These are phyloP conservation scores for Microcos paniculata DNA, from an alignment of 345 rosid genomes.

Conservation along the genomic window DNA sequence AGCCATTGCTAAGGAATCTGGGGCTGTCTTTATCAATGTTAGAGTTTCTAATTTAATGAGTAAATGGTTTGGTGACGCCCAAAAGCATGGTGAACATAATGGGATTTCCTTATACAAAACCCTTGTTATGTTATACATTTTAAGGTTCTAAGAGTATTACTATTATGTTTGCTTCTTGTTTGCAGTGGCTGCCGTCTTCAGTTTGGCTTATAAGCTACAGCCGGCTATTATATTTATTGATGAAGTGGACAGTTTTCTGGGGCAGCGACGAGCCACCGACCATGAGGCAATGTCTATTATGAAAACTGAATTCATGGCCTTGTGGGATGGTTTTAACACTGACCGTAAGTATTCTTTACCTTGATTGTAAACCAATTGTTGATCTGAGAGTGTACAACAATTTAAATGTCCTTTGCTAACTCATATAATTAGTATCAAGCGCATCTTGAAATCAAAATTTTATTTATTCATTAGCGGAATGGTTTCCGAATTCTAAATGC, in stretches of 20 bases:
- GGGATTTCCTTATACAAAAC: background rate
- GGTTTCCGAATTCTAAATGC: background rate
- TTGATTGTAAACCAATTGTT: background rate
- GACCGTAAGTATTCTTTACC: conserved; percentile 66
- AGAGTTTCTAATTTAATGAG: conserved; percentile 18
- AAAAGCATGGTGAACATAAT: background rate
- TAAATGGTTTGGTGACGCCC: conserved; percentile 22
- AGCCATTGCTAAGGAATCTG: conserved; percentile 17
- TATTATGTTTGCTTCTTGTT: conserved; percentile 9
- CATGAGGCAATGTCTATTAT: conserved; percentile 81
- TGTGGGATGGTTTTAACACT: conserved; percentile 97
- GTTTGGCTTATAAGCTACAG: conserved; percentile 89
- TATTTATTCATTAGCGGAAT: background rate
- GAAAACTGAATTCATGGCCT: conserved; percentile 98
- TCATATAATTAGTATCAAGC: background rate
- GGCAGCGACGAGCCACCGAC: conserved; percentile 82
- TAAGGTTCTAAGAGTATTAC: too few relatives aligned
- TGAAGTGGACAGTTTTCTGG: conserved; percentile 94
- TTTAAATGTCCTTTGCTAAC: background rate
- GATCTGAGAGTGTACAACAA: background rate
- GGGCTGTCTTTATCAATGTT: conserved; percentile 17
- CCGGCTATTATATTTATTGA: conserved; percentile 94
- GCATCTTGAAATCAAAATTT: background rate
- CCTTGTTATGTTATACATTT: background rate
- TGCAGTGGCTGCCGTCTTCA: conserved; percentile 93